Percentiles rank a stretch among this genome's conserved stretches.
Evolutionary conservation across 352 stramenopile genomes (phyloP).

Genomic region (Globisporangium okanoganense): DNA sequence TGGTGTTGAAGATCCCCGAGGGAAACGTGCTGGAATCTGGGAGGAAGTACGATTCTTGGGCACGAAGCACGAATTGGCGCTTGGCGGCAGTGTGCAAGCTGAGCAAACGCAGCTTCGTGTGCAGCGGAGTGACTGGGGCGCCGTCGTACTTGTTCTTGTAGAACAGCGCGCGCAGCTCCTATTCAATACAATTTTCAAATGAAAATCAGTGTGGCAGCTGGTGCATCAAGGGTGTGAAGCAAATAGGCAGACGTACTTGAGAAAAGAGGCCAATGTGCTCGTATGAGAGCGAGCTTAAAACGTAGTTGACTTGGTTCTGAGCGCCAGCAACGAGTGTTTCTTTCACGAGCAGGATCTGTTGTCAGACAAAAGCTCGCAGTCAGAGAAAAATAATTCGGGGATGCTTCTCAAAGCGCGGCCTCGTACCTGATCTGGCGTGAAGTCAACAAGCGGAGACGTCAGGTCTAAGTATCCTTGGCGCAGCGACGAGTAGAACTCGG

Average conservation of each 20-base stretch:
- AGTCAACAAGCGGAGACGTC: slow-evolving; percentile 72
- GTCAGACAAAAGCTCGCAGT: neutral
- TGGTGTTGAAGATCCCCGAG: slow-evolving; percentile 69
- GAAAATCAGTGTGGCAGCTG: neutral
- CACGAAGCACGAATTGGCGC: slow-evolving; percentile 55
- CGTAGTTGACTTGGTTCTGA: slow-evolving; percentile 85
- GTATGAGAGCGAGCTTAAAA: slow-evolving; percentile 72
- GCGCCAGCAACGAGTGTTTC: slow-evolving; percentile 69
- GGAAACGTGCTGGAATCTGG: slow-evolving; percentile 50
- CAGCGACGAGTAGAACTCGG: slow-evolving; percentile 83
- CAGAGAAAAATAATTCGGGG: neutral
- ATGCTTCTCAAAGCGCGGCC: neutral
- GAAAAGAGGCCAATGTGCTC: slow-evolving; percentile 74
- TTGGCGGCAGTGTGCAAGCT: slow-evolving; percentile 71
- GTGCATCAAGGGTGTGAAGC: neutral
- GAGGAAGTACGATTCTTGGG: slow-evolving; percentile 59
- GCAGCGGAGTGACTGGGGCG: slow-evolving; percentile 42
- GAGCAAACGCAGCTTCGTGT: slow-evolving; percentile 72
- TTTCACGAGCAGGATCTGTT: slow-evolving; percentile 73
- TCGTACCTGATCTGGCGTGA: slow-evolving; percentile 78
- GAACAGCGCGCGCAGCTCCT: slow-evolving; percentile 77
- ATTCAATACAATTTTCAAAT: neutral
- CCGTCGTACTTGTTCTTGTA: slow-evolving; percentile 52
- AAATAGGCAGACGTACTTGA: slow-evolving; percentile 27
- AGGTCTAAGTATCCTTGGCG: slow-evolving; percentile 81